A percentile compares a stretch with the other conserved stretches of the same genome.
Conservation (phyloP, 129 eudicot species). For the Flaveria sonorensis region DNA sequence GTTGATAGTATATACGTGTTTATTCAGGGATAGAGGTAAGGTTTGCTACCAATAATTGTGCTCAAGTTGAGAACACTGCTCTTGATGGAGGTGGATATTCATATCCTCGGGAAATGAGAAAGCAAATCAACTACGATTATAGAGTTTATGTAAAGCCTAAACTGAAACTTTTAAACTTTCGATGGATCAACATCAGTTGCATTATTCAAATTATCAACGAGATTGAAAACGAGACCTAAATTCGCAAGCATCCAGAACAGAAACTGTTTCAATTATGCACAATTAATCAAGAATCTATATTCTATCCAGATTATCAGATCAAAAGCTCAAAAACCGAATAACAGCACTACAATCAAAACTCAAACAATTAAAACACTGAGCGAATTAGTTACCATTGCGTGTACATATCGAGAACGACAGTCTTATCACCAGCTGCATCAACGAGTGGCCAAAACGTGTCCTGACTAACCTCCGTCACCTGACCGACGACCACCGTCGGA, state of each 20-base stretch:
- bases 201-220: neutral
- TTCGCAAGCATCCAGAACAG: neutral
- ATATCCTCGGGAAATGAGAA: too few species aligned
- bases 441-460: conserved; percentile 97
- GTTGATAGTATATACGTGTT: too few species aligned
- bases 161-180: neutral
- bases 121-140: neutral
- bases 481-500: conserved; percentile 50
- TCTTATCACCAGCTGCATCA: conserved; percentile 73
- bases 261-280: neutral
- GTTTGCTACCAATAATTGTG: too few species aligned
- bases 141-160: too few species aligned
- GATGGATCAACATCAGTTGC: too few species aligned
- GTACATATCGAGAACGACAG: conserved; percentile 88
- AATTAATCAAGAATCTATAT: neutral
- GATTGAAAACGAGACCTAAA: neutral
- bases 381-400: conserved; percentile 68
- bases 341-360: neutral
- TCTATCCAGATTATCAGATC: neutral
- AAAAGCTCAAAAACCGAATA: neutral
- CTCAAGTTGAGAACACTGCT: too few species aligned
- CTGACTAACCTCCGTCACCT: conserved; percentile 73
- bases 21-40: too few species aligned
- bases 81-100: too few species aligned
- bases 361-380: too few species aligned